phyloP scores from a whole-genome alignment of 305 asterid genomes.

The Lippia alba region DNA sequence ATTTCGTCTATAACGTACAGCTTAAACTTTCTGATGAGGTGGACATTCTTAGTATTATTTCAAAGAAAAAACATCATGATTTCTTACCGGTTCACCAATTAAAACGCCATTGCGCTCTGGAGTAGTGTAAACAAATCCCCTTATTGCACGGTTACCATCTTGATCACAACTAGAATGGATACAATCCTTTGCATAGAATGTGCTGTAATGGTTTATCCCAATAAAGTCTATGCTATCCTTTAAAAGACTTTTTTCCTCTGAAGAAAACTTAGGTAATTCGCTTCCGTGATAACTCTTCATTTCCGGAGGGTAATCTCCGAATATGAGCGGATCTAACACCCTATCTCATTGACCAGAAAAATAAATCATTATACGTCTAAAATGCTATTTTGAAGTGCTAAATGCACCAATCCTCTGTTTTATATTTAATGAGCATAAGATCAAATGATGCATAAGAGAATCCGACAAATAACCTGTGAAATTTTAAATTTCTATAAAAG shows the following conservation, averaged over 20 bases:
- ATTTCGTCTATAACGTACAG: too few relatives aligned
- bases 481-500: too few relatives aligned
- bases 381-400: background rate
- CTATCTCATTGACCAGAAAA: constrained; percentile 32
- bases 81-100: constrained; percentile 73
- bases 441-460: too few relatives aligned
- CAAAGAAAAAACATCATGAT: too few relatives aligned
- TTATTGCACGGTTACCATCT: constrained; percentile 62
- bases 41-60: too few relatives aligned
- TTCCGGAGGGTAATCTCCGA: constrained; percentile 82
- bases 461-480: too few relatives aligned
- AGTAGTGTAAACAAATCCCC: constrained; percentile 53
- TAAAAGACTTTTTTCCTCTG: constrained; percentile 54
- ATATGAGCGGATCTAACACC: constrained; percentile 71
- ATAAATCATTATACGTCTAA: background rate
- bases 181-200: constrained; percentile 84
- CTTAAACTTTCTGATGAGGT: too few relatives aligned
- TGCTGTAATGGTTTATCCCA: constrained; percentile 76
- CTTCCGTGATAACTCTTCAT: constrained; percentile 61
- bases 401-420: too few relatives aligned
- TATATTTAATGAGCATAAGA: too few relatives aligned
- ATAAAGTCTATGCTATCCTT: constrained; percentile 71
- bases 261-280: constrained; percentile 60
- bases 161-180: constrained; percentile 50
- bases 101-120: constrained; percentile 56